Base-by-base conservation (phyloP, 805 yeast species). In the Wickerhamomyces mucosus region DNA sequence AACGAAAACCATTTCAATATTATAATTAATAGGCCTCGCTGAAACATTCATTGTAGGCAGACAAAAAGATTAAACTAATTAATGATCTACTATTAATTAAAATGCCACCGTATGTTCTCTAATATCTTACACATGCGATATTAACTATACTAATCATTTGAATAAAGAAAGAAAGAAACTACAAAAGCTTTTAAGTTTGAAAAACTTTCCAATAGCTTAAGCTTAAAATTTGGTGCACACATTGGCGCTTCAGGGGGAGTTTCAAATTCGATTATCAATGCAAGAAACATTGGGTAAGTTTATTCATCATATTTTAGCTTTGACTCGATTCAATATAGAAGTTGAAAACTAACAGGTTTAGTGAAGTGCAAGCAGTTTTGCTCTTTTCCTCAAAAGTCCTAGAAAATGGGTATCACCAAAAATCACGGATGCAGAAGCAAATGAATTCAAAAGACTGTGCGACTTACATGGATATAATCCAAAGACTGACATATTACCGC, bases 371-470 rank as follows among this genome's bases (percentile, higher is more conserved):
- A 84, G 84, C 47, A 72, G 94, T 28, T 86, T 92, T 65, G 97
- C 96, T 0, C 58, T 92, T 45, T 92, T 92, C 53, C 61, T 92
- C 41, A 88, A 88, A 51, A 80, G 84, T 32, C 96, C 96, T 20
- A 69, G 94, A 39, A 72, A 80, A 50, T 92, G 97, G 97, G 80
- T 69, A 2, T 78, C 95, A 2, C 89, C 95, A 14, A 78, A 73
- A 37, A 70, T 77, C 39, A 66, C 76, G 11, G 65, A 65, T 13
- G 78, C 72, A 16, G 95, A 84, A 50, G 77, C 78, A 9, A 54
- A 51, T 4, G 70, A 73, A 39, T 92, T 92, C 58, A 68, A 67
- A 39, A 59, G 61, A 6, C 60, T 74, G 15, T 85, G 96, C 51
- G 58, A 65, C 33, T 57, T 71, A 34, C 65, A 66, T 49, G 72